Evolutionary conservation across 257 asterid species (phyloP), one percentile per base, ranked within the genome.

Genomic region (Buddleja alternifolia): DNA sequence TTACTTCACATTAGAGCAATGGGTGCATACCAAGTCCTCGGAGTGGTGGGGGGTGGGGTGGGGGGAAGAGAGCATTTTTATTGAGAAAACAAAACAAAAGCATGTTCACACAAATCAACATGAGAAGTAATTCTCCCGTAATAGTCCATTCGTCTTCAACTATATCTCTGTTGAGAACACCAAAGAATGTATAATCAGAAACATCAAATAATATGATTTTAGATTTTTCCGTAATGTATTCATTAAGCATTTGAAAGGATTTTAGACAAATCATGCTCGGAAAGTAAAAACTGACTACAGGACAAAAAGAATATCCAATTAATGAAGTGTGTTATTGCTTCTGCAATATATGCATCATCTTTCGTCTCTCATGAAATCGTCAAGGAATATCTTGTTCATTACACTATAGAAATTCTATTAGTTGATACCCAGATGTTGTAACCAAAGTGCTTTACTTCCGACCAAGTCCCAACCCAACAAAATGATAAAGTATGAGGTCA

Each of bases 381-480:
- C 19, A 20, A 52, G 53, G 53, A 58, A n/a, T n/a, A 60, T 29
- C 16, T 48, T 60, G 20, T 63, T 56, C 67, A 16, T 46, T 36
- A 46, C 47, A 36, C 39, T 46, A 32, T 11, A 17, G 53, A 20
- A 41, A 34, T 54, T 3, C 61, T 50, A n/a, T 55, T 7, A 41
- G 36, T 45, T 19, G 37, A 57, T 52, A 37, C 34, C 53, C 10
- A 51, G 17, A 29, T 51, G 48, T 40, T 20, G 40, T 21, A 32
- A 44, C 11, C 29, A 42, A 69, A 21, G 25, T 61, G 64, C 42
- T 71, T 62, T 20, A 75, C 24, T 41, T 40, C 67, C 39, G n/a
- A n/a, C n/a, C n/a, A n/a, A n/a, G n/a, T 32, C 47, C 66, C 42
- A 67, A 51, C 59, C 73, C 29, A 47, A 14, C 60, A 34, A 63